phyloP scores from a whole-genome alignment of 306 rosid genomes.

The Lagenaria siceraria region DNA sequence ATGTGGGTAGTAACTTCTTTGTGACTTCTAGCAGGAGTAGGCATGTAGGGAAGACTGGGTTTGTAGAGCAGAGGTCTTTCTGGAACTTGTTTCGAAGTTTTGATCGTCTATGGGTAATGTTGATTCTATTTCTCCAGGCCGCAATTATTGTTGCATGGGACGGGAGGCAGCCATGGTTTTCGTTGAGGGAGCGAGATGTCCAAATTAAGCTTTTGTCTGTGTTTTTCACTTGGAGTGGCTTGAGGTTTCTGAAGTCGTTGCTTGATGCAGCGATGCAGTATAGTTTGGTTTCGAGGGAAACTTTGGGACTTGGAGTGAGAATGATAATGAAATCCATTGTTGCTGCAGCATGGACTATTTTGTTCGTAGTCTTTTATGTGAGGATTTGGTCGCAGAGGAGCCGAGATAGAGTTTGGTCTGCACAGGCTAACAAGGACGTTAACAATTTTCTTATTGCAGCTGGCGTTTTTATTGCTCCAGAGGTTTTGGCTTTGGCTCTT shows the following conservation, averaged over 20 bases:
- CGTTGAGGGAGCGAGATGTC: conserved; percentile 36
- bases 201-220: conserved; percentile 60
- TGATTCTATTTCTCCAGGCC: conserved; percentile 66
- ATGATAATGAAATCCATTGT: conserved; percentile 60
- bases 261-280: conserved; percentile 75
- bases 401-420: conserved; percentile 49
- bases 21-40: conserved; percentile 35
- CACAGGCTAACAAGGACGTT: conserved; percentile 42
- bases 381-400: conserved; percentile 72
- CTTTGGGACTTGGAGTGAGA: conserved; percentile 58
- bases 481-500: conserved; percentile 59
- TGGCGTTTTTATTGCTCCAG: conserved; percentile 53
- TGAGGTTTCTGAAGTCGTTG: conserved; percentile 68
- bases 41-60: conserved; percentile 95
- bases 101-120: conserved; percentile 84
- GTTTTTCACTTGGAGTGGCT: conserved; percentile 73
- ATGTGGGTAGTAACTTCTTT: conserved; percentile 64
- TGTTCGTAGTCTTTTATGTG: conserved; percentile 58
- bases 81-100: conserved; percentile 83
- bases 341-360: conserved; percentile 60
- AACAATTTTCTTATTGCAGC: conserved; percentile 50
- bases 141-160: conserved; percentile 89
- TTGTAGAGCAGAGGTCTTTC: conserved; percentile 90
- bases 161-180: conserved; percentile 49
- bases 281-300: conserved; percentile 77